Evolutionary conservation across 345 rosid genomes (phyloP).

Genomic region (Moricandia arvensis): DNA sequence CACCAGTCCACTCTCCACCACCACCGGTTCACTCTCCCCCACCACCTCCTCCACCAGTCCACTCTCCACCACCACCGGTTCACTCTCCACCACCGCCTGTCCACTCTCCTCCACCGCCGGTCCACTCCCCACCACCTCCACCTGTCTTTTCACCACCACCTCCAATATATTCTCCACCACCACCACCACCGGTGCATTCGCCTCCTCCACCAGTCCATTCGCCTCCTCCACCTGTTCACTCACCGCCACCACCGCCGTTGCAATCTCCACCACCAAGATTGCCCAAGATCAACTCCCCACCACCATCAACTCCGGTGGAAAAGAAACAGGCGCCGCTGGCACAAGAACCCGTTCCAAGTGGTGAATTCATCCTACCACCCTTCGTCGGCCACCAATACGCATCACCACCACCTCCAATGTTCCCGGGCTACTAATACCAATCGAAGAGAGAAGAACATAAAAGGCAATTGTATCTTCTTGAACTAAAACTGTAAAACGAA

Average conservation of each 20-base stretch:
- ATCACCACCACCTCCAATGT: constrained; percentile 83
- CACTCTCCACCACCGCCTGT: not conserved
- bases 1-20: constrained; percentile 15
- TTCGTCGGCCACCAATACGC: constrained; percentile 62
- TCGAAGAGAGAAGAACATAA: constrained; percentile 3
- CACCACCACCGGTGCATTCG: not conserved
- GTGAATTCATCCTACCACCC: constrained; percentile 49
- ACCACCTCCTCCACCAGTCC: not conserved
- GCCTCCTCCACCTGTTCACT: too few species aligned
- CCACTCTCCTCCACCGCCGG: constrained; percentile 1
- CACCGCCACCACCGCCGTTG: too few species aligned
- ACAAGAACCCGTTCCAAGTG: constrained; percentile 34
- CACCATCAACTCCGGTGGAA: not conserved
- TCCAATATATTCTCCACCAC: not conserved
- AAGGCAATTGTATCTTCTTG: constrained; percentile 8
- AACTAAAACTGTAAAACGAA: not conserved
- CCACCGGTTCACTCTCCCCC: constrained; percentile 9
- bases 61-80: not conserved
- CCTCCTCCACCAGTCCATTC: too few species aligned
- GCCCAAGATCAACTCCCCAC: not conserved
- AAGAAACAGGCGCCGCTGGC: not conserved
- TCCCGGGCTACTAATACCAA: constrained; percentile 56
- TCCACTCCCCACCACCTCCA: not conserved
- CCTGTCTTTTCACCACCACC: not conserved
- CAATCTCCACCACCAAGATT: not conserved